A percentile compares a stretch with the other conserved stretches of the same genome.
phyloP scores from a whole-genome alignment of 140 eudicot genomes.

The Oenanthe javanica region DNA sequence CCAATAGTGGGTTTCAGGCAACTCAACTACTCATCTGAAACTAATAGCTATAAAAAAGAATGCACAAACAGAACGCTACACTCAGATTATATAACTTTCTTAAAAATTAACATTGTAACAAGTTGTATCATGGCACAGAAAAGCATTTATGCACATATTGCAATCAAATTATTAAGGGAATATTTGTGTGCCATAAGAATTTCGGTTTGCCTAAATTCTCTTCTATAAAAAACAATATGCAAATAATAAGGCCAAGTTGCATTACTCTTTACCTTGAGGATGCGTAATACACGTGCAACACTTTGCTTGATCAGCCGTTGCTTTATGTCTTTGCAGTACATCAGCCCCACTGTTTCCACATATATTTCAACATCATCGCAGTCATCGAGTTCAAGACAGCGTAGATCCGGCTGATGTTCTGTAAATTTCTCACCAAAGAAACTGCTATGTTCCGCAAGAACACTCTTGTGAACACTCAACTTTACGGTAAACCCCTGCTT shows the following conservation, averaged over 20 bases:
- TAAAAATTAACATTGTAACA: neutral
- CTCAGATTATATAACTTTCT: neutral
- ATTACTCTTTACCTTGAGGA: constrained; percentile 66
- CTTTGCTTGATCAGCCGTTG: constrained; percentile 86
- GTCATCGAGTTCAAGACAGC: constrained; percentile 63
- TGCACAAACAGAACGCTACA: neutral
- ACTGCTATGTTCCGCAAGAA: constrained; percentile 53
- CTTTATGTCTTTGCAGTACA: constrained; percentile 89
- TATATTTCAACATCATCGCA: constrained; percentile 95
- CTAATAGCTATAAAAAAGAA: neutral
- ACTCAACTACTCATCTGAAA: neutral
- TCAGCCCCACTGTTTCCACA: constrained; percentile 87
- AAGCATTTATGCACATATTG: neutral
- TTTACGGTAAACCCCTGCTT: constrained; percentile 80
- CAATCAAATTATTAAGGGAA: neutral
- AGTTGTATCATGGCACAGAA: neutral
- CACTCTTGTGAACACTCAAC: constrained; percentile 69
- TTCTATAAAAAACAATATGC: neutral
- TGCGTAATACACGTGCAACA: constrained; percentile 80
- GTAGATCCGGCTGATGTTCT: constrained; percentile 47
- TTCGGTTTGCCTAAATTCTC: neutral
- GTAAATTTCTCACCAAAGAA: constrained; percentile 59
- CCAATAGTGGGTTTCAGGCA: neutral
- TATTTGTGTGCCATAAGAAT: neutral
- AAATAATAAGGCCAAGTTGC: neutral